phyloP scores from a whole-genome alignment of 495 filamentous ascomycete species.

The Immersiella caudata region DNA sequence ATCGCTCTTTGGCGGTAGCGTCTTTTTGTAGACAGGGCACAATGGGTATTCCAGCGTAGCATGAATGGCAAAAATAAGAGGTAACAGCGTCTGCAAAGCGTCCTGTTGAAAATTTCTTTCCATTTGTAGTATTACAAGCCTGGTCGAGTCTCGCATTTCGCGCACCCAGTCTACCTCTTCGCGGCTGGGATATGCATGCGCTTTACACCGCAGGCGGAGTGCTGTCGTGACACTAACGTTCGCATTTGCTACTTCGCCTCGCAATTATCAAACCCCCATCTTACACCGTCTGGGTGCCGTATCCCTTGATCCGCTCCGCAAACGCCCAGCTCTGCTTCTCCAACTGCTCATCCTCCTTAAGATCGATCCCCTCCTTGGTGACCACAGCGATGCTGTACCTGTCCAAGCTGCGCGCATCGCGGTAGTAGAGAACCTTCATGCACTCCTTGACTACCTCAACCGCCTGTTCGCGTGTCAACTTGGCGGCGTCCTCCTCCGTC shows the following conservation, averaged over 20 bases:
- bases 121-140: slow-evolving; percentile 2
- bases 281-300: slow-evolving; percentile 55
- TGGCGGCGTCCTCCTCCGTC: slow-evolving; percentile 73
- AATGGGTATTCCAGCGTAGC: slow-evolving; percentile 5
- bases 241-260: background rate
- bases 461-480: slow-evolving; percentile 76
- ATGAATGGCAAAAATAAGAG: background rate
- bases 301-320: slow-evolving; percentile 74
- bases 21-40: background rate
- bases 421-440: slow-evolving; percentile 98
- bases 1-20: background rate
- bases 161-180: background rate
- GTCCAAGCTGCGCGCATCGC: slow-evolving; percentile 90
- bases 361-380: slow-evolving; percentile 79
- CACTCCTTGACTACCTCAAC: slow-evolving; percentile 81
- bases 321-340: slow-evolving; percentile 95
- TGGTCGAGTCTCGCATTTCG: background rate
- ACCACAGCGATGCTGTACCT: slow-evolving; percentile 89
- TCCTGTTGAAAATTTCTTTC: background rate
- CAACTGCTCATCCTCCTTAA: slow-evolving; percentile 74
- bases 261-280: slow-evolving; percentile 9
- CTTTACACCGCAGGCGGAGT: background rate
- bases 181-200: background rate
- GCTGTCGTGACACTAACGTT: background rate
- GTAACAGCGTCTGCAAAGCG: background rate